A percentile compares a stretch with the other conserved stretches of the same genome.
phyloP scores from a whole-genome alignment of 768 basidiomycete species.

The Suillus fuscotomentosus region DNA sequence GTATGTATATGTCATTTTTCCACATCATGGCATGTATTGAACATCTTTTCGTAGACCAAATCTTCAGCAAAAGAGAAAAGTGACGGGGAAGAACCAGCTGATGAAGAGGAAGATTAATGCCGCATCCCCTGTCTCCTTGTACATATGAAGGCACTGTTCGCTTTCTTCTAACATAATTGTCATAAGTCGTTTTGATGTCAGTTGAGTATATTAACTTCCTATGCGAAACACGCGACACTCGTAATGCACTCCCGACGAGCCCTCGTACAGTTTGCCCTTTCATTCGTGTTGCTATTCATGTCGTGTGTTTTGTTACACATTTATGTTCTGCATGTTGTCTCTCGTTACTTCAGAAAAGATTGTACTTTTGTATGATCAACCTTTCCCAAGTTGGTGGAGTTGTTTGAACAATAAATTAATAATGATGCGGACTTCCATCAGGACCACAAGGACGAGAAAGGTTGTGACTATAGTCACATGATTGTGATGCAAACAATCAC shows the following conservation, averaged over 20 bases:
- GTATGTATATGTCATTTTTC: slow-evolving; percentile 28
- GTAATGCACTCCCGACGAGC: slow-evolving; percentile 8
- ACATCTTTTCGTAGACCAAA: slow-evolving; percentile 24
- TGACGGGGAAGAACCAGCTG: slow-evolving; percentile 33
- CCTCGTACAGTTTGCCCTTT: slow-evolving; percentile 15
- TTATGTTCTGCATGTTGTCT: slow-evolving; percentile 27
- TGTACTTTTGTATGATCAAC: slow-evolving; percentile 28
- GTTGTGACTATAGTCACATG: not conserved
- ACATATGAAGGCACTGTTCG: slow-evolving; percentile 19
- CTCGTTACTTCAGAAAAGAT: slow-evolving; percentile 27
- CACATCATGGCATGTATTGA: not conserved
- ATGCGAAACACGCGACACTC: slow-evolving; percentile 29
- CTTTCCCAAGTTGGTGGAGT: not conserved
- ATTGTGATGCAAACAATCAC: not conserved
- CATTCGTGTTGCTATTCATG: slow-evolving; percentile 24
- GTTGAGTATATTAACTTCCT: slow-evolving; percentile 18
- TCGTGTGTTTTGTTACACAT: slow-evolving; percentile 14
- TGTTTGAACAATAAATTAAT: not conserved
- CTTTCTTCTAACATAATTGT: slow-evolving; percentile 18
- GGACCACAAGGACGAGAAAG: not conserved
- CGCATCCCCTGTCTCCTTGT: slow-evolving; percentile 5
- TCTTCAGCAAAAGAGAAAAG: slow-evolving; percentile 32
- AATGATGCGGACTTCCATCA: not conserved
- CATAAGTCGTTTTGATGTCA: slow-evolving; percentile 10
- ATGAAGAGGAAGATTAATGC: slow-evolving; percentile 45